phyloP scores from a whole-genome alignment of 441 rosid species.

The Pelargonium fulgidum region DNA sequence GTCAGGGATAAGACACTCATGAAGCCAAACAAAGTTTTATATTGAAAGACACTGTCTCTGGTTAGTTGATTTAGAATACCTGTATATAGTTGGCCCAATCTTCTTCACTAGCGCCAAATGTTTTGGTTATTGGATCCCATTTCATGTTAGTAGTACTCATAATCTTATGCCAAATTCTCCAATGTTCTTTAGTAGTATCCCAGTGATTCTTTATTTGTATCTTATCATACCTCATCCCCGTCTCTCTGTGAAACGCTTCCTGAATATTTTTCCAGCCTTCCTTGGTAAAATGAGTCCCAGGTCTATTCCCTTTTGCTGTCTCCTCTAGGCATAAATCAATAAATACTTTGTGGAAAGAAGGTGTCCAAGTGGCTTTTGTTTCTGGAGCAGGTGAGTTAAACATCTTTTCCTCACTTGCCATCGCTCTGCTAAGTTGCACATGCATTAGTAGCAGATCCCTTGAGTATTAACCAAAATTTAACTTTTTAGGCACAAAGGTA shows the following conservation, averaged over 20 bases:
- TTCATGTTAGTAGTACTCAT: constrained; percentile 28
- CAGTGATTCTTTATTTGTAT: constrained; percentile 37
- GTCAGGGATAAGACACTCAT: neutral
- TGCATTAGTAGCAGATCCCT: no score
- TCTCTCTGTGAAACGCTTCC: constrained; percentile 26
- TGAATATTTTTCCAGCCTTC: constrained; percentile 36
- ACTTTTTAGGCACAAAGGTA: no score
- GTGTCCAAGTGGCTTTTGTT: constrained; percentile 34
- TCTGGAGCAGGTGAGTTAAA: constrained; percentile 18
- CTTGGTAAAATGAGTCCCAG: constrained; percentile 32
- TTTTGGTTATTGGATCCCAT: constrained; percentile 35
- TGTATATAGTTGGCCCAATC: constrained; percentile 33
- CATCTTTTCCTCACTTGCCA: constrained; percentile 23
- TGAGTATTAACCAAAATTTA: no score
- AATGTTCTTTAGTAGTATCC: constrained; percentile 34
- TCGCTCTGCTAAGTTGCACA: constrained; percentile 14
- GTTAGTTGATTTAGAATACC: constrained; percentile 21
- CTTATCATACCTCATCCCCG: constrained; percentile 29
- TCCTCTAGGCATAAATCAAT: constrained; percentile 33
- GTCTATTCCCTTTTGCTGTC: constrained; percentile 31
- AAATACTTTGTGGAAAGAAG: constrained; percentile 36
- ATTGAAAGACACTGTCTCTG: constrained; percentile 6
- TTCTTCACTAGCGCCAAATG: constrained; percentile 34
- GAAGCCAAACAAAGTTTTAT: constrained; percentile 1
- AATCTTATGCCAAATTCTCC: constrained; percentile 44